These are phyloP conservation scores for Corniculantispora saksenae DNA, from an alignment of 2,329 filamentous ascomycete genomes.

Conservation along the genomic window DNA sequence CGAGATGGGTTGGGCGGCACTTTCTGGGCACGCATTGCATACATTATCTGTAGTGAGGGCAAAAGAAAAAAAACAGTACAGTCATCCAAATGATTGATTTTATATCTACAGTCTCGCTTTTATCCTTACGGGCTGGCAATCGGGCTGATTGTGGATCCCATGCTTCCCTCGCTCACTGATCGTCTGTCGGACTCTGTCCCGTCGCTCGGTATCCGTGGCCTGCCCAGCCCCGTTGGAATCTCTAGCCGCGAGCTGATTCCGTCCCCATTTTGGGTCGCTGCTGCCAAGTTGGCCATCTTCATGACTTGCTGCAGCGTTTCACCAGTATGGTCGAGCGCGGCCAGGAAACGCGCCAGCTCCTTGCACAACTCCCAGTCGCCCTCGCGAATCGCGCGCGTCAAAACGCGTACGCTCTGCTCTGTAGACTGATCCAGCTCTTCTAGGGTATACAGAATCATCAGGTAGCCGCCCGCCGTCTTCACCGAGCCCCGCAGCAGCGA, in stretches of 20 bases:
- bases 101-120: background rate
- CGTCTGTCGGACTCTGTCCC: constrained; percentile 38
- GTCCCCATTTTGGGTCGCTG: constrained; percentile 12
- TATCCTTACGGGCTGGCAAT: constrained; percentile 18
- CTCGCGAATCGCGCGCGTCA: constrained; percentile 78
- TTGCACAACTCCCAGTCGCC: constrained; percentile 95
- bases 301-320: constrained; percentile 75
- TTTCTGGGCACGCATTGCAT: constrained; percentile 13
- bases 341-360: constrained; percentile 90
- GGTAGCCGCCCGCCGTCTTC: constrained; percentile 93
- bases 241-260: constrained; percentile 27
- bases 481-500: constrained; percentile 80
- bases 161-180: constrained; percentile 41
- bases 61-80: background rate
- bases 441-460: constrained; percentile 88
- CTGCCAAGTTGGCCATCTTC: constrained; percentile 54
- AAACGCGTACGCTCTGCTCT: constrained; percentile 77
- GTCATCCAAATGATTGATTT: constrained; percentile 3
- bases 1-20: background rate
- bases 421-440: constrained; percentile 69
- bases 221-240: constrained; percentile 32
- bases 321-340: constrained; percentile 86
- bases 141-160: constrained; percentile 38
- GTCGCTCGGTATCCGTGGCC: constrained; percentile 36
- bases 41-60: background rate